Conservation (phyloP, 2,329 filamentous ascomycete species). For the Coniochaeta prunicola region DNA sequence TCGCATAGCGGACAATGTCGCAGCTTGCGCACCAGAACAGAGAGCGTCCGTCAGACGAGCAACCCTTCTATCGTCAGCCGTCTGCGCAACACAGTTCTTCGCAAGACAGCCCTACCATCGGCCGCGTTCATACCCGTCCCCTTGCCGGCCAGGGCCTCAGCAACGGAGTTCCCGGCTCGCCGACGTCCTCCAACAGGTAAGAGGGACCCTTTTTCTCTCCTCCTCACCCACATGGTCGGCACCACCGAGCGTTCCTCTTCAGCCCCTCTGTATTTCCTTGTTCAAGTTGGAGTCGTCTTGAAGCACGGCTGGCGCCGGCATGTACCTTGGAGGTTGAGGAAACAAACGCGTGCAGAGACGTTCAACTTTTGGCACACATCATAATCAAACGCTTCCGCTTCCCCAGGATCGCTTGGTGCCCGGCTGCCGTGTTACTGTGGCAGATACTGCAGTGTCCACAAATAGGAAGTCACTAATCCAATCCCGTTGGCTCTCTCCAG, state of each 20-base stretch:
- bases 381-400: constrained; percentile 1
- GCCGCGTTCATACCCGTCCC: constrained; percentile 24
- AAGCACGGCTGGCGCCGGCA: neutral
- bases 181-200: constrained; percentile 12
- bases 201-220: neutral
- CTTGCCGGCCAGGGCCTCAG: constrained; percentile 13
- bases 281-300: neutral
- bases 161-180: constrained; percentile 13
- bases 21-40: constrained; percentile 41
- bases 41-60: constrained; percentile 29
- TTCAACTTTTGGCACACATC: neutral
- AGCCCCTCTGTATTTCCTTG: neutral
- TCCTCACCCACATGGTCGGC: neutral
- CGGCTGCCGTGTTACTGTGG: constrained; percentile 20
- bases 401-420: constrained; percentile 10
- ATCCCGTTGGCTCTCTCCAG: constrained; percentile 24
- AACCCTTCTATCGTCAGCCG: neutral
- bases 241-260: neutral
- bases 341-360: neutral
- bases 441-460: constrained; percentile 22
- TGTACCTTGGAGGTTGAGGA: neutral
- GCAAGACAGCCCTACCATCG: constrained; percentile 41
- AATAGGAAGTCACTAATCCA: constrained; percentile 22
- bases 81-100: constrained; percentile 6
- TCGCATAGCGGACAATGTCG: constrained; percentile 43